Evolutionary conservation across 2,329 filamentous ascomycete species (phyloP).

Genomic region (Volutella citrinella): DNA sequence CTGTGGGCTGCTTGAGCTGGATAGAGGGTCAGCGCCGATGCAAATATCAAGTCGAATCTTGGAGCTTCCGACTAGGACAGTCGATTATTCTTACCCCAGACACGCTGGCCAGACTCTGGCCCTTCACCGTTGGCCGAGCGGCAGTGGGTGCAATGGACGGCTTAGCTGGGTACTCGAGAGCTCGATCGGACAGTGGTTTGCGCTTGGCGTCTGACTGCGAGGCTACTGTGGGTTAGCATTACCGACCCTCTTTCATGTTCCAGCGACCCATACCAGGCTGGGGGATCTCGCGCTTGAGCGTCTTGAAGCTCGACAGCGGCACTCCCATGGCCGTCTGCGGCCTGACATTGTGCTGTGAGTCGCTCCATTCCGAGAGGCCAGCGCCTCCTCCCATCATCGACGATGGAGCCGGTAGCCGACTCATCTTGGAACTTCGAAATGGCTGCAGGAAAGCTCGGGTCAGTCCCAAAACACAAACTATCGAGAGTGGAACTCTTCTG

Average conservation of each 20-base stretch:
- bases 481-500: too few species aligned
- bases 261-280: slow-evolving; percentile 37
- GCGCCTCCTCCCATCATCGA: slow-evolving; percentile 23
- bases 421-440: slow-evolving; percentile 29
- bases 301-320: slow-evolving; percentile 35
- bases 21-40: too few species aligned
- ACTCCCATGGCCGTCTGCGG: slow-evolving; percentile 41
- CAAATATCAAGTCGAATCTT: too few species aligned
- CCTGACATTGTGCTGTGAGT: slow-evolving; percentile 60
- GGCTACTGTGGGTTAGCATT: slow-evolving; percentile 40
- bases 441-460: slow-evolving; percentile 18
- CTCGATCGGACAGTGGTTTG: slow-evolving; percentile 55
- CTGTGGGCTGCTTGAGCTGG: slow-evolving; percentile 34
- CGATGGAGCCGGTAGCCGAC: slow-evolving; percentile 30
- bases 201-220: slow-evolving; percentile 57
- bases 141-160: slow-evolving; percentile 38
- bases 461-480: too few species aligned
- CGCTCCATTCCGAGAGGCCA: slow-evolving; percentile 51
- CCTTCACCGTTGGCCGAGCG: slow-evolving; percentile 43
- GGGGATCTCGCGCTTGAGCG: slow-evolving; percentile 50
- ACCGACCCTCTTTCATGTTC: too few species aligned
- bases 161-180: slow-evolving; percentile 47
- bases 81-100: slow-evolving; percentile 32
- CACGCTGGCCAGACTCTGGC: slow-evolving; percentile 35
- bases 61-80: too few species aligned